Base-by-base conservation (phyloP, 768 basidiomycete genomes). In the Cystofilobasidium ferigula region DNA sequence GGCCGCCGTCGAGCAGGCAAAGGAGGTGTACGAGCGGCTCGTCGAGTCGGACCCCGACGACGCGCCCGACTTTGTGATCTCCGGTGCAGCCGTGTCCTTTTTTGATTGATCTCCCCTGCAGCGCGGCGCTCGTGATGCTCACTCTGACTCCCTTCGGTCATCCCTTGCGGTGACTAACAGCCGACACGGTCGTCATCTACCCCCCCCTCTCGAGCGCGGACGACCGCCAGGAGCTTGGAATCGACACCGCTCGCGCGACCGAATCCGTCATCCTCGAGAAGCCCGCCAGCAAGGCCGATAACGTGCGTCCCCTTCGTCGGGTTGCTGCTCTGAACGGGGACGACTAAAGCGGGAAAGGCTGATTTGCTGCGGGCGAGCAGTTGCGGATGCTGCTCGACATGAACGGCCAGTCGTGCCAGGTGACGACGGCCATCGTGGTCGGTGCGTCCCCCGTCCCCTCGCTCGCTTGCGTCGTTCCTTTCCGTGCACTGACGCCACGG, bases 161-260 rank as follows among this genome's bases (percentile, higher is more conserved):
- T 14, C 45, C 1, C n/a, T 32, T 1, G 16, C 35, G 61, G 35
- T 43, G n/a, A 30, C 36, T 47, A 1, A 48, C 74, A 91, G 95
- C 94, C 69, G 95, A 99, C 74, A 98, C 95, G 0, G 85, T 99
- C 18, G 91, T 98, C n/a, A 78, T 99, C 47, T 80, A 83, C 12
- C 83, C 82, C 59, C 81, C 82, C 16, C 76, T 82, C 28, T 26
- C 45, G 5, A 34, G 56, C 12, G 81, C 82, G 1, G 47, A 57
- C 32, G 53, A 63, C 32, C 26, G 56, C 14, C 43, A 47, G 26
- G 32, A 66, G 54, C 67, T 63, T 28, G 47, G 45, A 14, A 54
- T 63, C 58, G 57, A 69, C 57, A 14, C 35, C 56, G 13, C 56
- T 38, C 47, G 63, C 51, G 40, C n/a, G n/a, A n/a, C 38, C 30